Percentiles rank a stretch among this genome's conserved stretches.
phyloP scores from a whole-genome alignment of 108 stramenopile species.

The Cyclotella baltica region DNA sequence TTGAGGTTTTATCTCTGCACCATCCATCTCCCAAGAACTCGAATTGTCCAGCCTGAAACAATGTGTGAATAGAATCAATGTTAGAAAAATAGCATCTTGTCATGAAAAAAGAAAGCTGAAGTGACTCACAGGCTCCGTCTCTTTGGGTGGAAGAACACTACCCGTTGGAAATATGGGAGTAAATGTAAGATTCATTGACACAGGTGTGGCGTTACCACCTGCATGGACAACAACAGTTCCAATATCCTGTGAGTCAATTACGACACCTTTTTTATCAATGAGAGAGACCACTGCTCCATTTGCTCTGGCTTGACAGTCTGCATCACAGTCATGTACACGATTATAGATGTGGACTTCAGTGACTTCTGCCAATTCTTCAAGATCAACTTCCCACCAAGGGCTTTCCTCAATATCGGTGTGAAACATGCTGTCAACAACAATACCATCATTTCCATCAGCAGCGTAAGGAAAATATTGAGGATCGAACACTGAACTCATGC shows the following conservation, averaged over 20 bases:
- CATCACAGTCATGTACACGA: not conserved
- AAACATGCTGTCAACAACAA: constrained; percentile 5
- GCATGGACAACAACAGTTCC: not conserved
- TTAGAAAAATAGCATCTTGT: too few relatives aligned
- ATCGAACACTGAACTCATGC: constrained; percentile 10
- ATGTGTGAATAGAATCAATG: too few relatives aligned
- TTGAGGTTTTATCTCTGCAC: not conserved
- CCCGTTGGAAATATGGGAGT: constrained; percentile 2
- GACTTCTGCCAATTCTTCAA: not conserved
- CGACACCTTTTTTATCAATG: not conserved
- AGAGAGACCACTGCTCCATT: constrained; percentile 4
- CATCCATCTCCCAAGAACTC: not conserved
- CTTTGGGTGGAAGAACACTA: not conserved
- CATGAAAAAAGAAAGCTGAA: not conserved
- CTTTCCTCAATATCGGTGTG: constrained; percentile 4
- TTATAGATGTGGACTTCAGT: constrained; percentile 7
- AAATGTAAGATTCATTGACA: not conserved
- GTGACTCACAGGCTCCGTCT: not conserved
- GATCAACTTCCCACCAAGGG: constrained; percentile 22
- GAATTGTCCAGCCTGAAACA: not conserved
- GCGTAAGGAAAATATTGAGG: constrained; percentile 4
- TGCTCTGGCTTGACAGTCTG: not conserved
- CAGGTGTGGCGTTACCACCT: not conserved
- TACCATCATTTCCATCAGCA: not conserved
- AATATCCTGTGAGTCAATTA: constrained; percentile 5